These are phyloP conservation scores for Trifolium dubium DNA, from an alignment of 306 rosid genomes.

Conservation along the genomic window DNA sequence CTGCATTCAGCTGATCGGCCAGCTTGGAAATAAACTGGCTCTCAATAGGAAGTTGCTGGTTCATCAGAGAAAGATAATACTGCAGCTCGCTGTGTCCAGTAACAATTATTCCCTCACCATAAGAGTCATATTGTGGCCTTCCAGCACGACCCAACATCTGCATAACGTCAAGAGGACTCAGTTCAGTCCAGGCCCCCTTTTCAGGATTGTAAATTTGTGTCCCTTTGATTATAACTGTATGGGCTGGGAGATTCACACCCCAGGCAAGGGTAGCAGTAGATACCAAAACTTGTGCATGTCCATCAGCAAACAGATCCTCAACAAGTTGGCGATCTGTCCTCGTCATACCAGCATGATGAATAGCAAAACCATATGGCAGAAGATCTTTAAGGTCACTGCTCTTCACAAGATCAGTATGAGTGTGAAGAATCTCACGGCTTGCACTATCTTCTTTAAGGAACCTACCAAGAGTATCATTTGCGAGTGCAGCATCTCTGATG, in stretches of 20 bases:
- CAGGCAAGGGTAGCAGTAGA: constrained; percentile 98
- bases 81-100: constrained; percentile 92
- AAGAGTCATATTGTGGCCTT: constrained; percentile 87
- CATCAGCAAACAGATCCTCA: constrained; percentile 94
- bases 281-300: constrained; percentile 94
- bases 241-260: constrained; percentile 98
- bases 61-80: constrained; percentile 93
- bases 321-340: constrained; percentile 94
- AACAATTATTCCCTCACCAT: constrained; percentile 91
- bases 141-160: constrained; percentile 99
- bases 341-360: constrained; percentile 95
- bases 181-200: constrained; percentile 97
- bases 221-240: constrained; percentile 87
- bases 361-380: constrained; percentile 93
- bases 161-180: constrained; percentile 94
- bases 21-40: constrained; percentile 92
- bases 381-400: constrained; percentile 96
- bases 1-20: constrained; percentile 94
- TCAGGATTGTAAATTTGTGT: constrained; percentile 93
- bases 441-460: constrained; percentile 97
- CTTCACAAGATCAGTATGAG: constrained; percentile 92
- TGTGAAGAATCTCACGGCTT: constrained; percentile 91
- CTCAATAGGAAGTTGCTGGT: constrained; percentile 92
- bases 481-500: constrained; percentile 94
- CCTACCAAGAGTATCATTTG: constrained; percentile 89